Percentiles rank a stretch among this genome's conserved stretches.
phyloP scores from a whole-genome alignment of 2,329 filamentous ascomycete genomes.

The Phaeosphaeriaceae sp. region DNA sequence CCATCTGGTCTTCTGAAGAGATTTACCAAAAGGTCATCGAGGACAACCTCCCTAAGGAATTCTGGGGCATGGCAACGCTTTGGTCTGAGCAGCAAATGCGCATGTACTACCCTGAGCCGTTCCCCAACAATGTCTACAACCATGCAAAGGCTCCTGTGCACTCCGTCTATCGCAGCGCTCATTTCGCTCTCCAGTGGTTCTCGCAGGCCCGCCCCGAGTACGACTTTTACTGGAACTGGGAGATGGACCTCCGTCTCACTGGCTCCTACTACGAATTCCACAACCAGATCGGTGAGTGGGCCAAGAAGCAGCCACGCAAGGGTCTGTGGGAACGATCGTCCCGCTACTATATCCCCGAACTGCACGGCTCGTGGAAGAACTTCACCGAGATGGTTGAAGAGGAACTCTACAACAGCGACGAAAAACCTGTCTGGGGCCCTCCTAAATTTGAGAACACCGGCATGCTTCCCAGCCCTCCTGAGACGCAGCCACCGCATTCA shows the following conservation, averaged over 20 bases:
- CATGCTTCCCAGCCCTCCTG: conserved; percentile 66
- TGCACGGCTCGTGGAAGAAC: conserved; percentile 71
- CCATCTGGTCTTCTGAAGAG: conserved; percentile 78
- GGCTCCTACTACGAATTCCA: conserved; percentile 86
- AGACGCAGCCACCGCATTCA: conserved; percentile 67
- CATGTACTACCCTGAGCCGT: conserved; percentile 84
- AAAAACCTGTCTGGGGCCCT: conserved; percentile 70
- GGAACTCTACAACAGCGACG: conserved; percentile 58
- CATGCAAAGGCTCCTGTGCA: conserved; percentile 74
- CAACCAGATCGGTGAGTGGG: conserved; percentile 69
- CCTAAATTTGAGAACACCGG: conserved; percentile 55
- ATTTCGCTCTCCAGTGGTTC: conserved; percentile 61
- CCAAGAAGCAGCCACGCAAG: conserved; percentile 71
- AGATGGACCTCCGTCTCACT: conserved; percentile 82
- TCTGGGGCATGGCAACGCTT: conserved; percentile 84
- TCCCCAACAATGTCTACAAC: conserved; percentile 74
- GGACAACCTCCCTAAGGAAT: conserved; percentile 79
- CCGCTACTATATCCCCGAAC: conserved; percentile 74
- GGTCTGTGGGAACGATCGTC: conserved; percentile 77
- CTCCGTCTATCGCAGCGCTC: conserved; percentile 78
- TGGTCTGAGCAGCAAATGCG: conserved; percentile 97
- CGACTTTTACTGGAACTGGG: conserved; percentile 80
- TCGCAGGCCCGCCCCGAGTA: conserved; percentile 59
- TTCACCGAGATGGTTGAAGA: conserved; percentile 71
- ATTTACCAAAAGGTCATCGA: conserved; percentile 72